Percentiles rank a stretch among this genome's conserved stretches.
Conservation (phyloP, 163 green algal genomes). For the Chloromonas sp. region DNA sequence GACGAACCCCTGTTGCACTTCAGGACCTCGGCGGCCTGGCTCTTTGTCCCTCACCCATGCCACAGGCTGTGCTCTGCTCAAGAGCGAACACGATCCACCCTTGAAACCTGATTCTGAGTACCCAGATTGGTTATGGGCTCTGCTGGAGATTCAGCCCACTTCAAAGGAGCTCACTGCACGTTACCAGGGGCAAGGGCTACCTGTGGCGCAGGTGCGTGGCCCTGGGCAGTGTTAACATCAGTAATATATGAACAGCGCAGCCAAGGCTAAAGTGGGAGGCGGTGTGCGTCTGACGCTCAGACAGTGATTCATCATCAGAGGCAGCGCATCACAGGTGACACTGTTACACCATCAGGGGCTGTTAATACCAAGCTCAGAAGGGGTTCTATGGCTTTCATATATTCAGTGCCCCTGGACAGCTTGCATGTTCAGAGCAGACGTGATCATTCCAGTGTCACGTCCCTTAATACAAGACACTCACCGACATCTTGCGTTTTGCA, state of each 20-base stretch:
- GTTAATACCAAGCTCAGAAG: too few relatives aligned
- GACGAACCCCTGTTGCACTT: background rate
- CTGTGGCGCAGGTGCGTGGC: conserved; percentile 31
- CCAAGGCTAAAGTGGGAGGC: too few relatives aligned
- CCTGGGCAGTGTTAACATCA: background rate
- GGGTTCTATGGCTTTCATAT: too few relatives aligned
- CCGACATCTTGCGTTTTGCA: conserved; percentile 12
- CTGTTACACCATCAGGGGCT: too few relatives aligned
- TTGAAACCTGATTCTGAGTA: conserved; percentile 51
- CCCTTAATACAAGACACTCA: background rate
- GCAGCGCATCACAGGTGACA: background rate
- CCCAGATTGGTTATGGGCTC: conserved; percentile 50
- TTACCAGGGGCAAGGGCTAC: conserved; percentile 35
- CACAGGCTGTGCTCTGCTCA: conserved; percentile 47
- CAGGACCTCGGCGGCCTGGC: conserved; percentile 39
- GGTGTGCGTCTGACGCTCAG: too few relatives aligned
- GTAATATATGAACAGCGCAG: background rate
- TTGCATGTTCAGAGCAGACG: background rate
- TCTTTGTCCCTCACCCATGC: conserved; percentile 36
- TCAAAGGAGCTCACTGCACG: conserved; percentile 41
- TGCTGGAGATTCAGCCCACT: conserved; percentile 34
- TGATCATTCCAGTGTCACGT: background rate
- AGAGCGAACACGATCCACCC: conserved; percentile 46
- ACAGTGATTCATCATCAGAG: background rate
- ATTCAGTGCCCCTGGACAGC: too few relatives aligned